Conservation (phyloP, 1,284 basidiomycete genomes). For the Peniophora sp. region DNA sequence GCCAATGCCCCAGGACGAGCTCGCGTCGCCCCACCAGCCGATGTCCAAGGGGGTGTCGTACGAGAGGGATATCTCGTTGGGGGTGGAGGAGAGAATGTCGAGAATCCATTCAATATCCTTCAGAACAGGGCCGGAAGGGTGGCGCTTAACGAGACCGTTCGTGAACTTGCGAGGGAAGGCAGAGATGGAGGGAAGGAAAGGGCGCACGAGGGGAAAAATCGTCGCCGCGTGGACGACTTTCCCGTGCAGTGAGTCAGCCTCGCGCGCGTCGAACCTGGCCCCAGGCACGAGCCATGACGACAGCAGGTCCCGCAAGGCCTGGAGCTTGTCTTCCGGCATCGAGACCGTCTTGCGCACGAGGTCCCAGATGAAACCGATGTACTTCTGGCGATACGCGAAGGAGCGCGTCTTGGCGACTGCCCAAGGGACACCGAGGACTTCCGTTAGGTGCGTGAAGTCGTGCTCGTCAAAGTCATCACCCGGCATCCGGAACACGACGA, state of each 20-base stretch:
- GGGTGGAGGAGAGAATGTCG: background rate
- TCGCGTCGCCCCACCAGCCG: constrained; percentile 31
- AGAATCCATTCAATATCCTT: background rate
- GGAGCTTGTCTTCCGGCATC: background rate
- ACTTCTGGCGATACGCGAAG: background rate
- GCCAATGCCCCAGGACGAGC: constrained; percentile 30
- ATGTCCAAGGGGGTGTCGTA: constrained; percentile 16
- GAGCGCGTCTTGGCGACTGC: background rate
- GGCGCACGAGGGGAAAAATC: constrained; percentile 22
- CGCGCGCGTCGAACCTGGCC: constrained; percentile 6
- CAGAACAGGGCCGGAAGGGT: background rate
- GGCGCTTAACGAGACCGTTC: background rate
- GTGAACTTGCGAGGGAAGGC: constrained; percentile 17
- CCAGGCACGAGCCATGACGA: background rate
- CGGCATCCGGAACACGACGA: constrained; percentile 24
- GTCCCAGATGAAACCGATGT: background rate
- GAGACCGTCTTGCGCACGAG: background rate
- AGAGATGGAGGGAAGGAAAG: constrained; percentile 19
- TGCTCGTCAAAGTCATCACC: constrained; percentile 16
- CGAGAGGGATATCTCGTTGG: constrained; percentile 14
- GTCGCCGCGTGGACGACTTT: constrained; percentile 26
- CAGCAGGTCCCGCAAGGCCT: background rate
- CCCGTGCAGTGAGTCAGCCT: constrained; percentile 25
- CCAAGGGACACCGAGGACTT: background rate
- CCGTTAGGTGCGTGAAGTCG: background rate